phyloP scores from a whole-genome alignment of 1,284 basidiomycete species.

The Erythrobasidium hasegawianum region DNA sequence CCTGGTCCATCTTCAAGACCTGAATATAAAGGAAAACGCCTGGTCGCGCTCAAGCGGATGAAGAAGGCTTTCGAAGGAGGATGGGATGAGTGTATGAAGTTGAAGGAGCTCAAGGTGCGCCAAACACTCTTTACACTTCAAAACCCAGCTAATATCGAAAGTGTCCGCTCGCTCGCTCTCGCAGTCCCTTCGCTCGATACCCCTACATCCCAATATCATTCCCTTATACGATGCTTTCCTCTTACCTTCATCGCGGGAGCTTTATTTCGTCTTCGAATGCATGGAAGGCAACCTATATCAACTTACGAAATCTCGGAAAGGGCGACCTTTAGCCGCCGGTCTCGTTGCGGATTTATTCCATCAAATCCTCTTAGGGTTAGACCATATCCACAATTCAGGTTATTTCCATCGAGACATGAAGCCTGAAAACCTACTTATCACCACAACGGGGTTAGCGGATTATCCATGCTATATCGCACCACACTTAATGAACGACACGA shows the following conservation, averaged over 20 bases:
- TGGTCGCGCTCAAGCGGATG: constrained; percentile 98
- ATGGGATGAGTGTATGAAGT: constrained; percentile 91
- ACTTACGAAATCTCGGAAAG: constrained; percentile 94
- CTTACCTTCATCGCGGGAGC: constrained; percentile 83
- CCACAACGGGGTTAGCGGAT: constrained; percentile 91
- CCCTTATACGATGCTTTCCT: constrained; percentile 99
- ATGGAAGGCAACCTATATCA: constrained; percentile 99
- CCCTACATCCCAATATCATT: constrained; percentile 94
- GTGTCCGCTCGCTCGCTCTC: constrained; percentile 12
- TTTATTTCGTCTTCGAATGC: constrained; percentile 99
- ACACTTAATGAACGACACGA: constrained; percentile 37
- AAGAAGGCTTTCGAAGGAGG: constrained; percentile 95
- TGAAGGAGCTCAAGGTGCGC: constrained; percentile 91
- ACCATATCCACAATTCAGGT: constrained; percentile 86
- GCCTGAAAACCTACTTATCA: constrained; percentile 98
- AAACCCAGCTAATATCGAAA: constrained; percentile 17
- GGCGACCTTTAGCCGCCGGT: constrained; percentile 87
- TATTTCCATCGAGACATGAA: constrained; percentile 99
- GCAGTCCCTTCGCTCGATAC: constrained; percentile 87
- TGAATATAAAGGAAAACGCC: constrained; percentile 88
- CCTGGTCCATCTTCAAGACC: constrained; percentile 69
- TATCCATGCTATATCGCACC: constrained; percentile 62
- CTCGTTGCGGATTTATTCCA: constrained; percentile 91
- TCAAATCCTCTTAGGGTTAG: constrained; percentile 83
- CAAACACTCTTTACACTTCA: too few species aligned